phyloP scores from a whole-genome alignment of 345 rosid genomes.

The Eutrema yunnanense region DNA sequence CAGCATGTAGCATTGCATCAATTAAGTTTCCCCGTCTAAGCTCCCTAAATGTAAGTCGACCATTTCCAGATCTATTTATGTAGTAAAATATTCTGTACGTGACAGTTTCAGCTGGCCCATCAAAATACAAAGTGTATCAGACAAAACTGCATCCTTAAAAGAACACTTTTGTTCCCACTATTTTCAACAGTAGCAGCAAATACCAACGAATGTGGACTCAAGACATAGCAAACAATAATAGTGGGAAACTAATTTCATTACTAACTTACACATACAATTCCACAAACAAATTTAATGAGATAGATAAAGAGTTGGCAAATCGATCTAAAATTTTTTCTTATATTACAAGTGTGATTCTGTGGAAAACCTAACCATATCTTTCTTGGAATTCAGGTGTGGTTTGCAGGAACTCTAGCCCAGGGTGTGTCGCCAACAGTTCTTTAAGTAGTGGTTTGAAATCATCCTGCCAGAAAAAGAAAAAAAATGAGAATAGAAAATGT shows the following conservation, averaged over 20 bases:
- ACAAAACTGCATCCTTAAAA: not conserved
- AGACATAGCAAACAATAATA: not conserved
- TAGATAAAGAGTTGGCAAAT: not conserved
- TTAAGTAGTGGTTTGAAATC: conserved; percentile 85
- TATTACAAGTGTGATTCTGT: not conserved
- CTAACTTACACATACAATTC: too few relatives aligned
- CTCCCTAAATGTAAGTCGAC: conserved; percentile 82
- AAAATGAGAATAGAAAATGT: not conserved
- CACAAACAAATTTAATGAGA: not conserved
- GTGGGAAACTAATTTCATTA: not conserved
- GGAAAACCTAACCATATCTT: conserved; percentile 77
- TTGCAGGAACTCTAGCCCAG: conserved; percentile 92
- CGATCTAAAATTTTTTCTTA: not conserved
- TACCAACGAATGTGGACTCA: not conserved
- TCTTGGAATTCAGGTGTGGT: conserved; percentile 99
- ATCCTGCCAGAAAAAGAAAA: conserved; percentile 40
- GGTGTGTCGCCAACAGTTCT: conserved; percentile 93
- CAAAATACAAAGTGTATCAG: conserved; percentile 15
- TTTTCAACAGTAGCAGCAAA: not conserved
- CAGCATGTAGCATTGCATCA: conserved; percentile 87
- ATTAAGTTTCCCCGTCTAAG: conserved; percentile 81
- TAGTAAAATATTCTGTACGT: conserved; percentile 92
- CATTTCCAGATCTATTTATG: conserved; percentile 87
- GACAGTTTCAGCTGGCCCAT: conserved; percentile 89
- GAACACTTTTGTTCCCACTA: not conserved